These are phyloP conservation scores for Coniochaeta ligniaria DNA, from an alignment of 2,329 filamentous ascomycete genomes.

Conservation along the genomic window DNA sequence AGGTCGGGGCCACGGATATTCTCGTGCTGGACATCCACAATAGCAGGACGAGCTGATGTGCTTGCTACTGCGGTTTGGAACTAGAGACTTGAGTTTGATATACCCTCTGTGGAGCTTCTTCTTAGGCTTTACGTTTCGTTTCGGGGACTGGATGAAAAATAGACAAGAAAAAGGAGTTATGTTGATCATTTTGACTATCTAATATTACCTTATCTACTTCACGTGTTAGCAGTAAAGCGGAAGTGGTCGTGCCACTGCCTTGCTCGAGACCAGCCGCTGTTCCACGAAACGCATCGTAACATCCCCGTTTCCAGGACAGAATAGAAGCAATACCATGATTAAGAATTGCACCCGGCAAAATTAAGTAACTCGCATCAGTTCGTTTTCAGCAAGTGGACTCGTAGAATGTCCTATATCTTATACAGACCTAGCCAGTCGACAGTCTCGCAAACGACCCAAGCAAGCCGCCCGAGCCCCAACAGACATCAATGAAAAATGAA, in stretches of 20 bases:
- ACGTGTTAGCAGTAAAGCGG: background rate
- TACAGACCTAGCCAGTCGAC: background rate
- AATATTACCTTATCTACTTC: background rate
- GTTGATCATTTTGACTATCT: background rate
- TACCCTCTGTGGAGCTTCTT: background rate
- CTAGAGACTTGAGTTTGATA: background rate
- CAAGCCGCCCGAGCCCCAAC: background rate
- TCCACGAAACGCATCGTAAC: too few relatives aligned
- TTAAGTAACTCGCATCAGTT: too few relatives aligned
- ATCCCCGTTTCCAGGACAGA: too few relatives aligned
- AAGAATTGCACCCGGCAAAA: too few relatives aligned
- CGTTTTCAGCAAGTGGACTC: background rate
- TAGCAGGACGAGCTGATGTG: conserved; percentile 18
- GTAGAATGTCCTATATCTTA: background rate
- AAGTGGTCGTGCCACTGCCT: background rate
- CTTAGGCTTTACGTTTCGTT: background rate
- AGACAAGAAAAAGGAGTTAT: background rate
- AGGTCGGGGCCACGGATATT: conserved; percentile 76
- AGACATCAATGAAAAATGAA: background rate
- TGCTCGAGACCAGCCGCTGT: too few relatives aligned
- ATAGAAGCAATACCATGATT: too few relatives aligned
- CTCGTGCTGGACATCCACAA: conserved; percentile 83
- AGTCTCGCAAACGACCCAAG: background rate
- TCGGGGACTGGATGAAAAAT: background rate
- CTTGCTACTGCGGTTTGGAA: background rate